These are phyloP conservation scores for Calycina herbarum DNA, from an alignment of 2,329 filamentous ascomycete species.

Conservation along the genomic window DNA sequence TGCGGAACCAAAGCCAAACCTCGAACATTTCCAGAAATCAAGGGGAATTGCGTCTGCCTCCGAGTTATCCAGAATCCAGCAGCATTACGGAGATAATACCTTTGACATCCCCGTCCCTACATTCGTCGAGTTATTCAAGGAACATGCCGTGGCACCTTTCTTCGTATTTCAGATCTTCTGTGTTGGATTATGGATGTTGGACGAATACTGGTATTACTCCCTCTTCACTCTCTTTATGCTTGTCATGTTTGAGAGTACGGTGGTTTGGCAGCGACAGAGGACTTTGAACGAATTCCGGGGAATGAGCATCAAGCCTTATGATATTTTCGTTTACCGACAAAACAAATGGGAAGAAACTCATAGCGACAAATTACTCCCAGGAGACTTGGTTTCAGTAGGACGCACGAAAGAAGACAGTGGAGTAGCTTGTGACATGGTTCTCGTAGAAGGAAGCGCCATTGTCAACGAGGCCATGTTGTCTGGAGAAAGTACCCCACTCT, in stretches of 20 bases:
- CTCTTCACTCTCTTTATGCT: conserved; percentile 99
- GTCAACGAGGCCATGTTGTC: conserved; percentile 99
- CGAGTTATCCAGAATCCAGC: conserved; percentile 78
- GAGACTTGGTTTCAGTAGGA: conserved; percentile 87
- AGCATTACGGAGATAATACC: conserved; percentile 93
- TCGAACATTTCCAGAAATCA: conserved; percentile 77
- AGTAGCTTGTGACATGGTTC: conserved; percentile 93
- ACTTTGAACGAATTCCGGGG: conserved; percentile 95
- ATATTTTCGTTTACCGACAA: conserved; percentile 85
- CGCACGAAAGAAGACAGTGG: conserved; percentile 96
- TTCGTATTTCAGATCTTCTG: conserved; percentile 99
- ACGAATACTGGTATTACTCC: conserved; percentile 99
- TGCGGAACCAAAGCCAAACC: conserved; percentile 74
- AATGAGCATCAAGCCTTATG: conserved; percentile 99
- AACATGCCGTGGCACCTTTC: conserved; percentile 97
- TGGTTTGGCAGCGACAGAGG: conserved; percentile 97
- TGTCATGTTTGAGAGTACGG: conserved; percentile 94
- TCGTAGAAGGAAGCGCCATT: conserved; percentile 93
- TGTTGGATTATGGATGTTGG: conserved; percentile 95
- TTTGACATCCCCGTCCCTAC: conserved; percentile 98
- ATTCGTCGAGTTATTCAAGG: conserved; percentile 94
- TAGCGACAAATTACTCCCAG: conserved; percentile 89
- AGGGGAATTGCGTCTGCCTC: conserved; percentile 71
- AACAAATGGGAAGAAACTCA: conserved; percentile 85
- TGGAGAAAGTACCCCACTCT: conserved; percentile 91